A percentile compares a stretch with the other conserved stretches of the same genome.
Conservation (phyloP, 345 rosid species). For the Gossypium arboreum region DNA sequence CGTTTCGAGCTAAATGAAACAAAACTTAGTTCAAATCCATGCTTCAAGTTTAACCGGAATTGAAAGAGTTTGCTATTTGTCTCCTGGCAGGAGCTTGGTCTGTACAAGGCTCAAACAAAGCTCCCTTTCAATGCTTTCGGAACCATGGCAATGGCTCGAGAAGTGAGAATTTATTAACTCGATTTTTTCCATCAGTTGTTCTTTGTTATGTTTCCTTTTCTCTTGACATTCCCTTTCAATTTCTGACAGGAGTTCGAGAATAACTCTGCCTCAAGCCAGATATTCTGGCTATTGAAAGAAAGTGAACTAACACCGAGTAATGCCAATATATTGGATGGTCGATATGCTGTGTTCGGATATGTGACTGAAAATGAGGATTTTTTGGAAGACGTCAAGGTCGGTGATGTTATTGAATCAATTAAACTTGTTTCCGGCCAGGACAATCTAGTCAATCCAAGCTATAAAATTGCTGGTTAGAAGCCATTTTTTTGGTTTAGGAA, state of each 20-base stretch:
- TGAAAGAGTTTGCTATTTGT: neutral
- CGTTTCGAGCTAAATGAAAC: neutral
- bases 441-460: conserved; percentile 89
- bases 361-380: conserved; percentile 77
- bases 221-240: neutral
- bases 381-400: conserved; percentile 96
- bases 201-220: neutral
- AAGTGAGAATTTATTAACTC: conserved; percentile 41
- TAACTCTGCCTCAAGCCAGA: conserved; percentile 92
- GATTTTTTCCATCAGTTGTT: neutral
- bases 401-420: conserved; percentile 83
- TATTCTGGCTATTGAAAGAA: conserved; percentile 95
- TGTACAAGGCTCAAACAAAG: conserved; percentile 94
- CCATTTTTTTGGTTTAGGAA: neutral
- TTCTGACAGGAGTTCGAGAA: conserved; percentile 78
- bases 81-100: conserved; percentile 74
- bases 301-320: conserved; percentile 97
- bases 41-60: neutral
- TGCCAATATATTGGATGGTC: conserved; percentile 93
- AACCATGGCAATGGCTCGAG: conserved; percentile 99
- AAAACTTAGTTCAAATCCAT: neutral
- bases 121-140: conserved; percentile 99
- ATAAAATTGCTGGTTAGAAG: conserved; percentile 80
- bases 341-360: conserved; percentile 93
- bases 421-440: conserved; percentile 92